Evolutionary conservation across 2,329 filamentous ascomycete species (phyloP), one percentile per base, ranked within the genome.

Genomic region (Fusarium ramigenum): DNA sequence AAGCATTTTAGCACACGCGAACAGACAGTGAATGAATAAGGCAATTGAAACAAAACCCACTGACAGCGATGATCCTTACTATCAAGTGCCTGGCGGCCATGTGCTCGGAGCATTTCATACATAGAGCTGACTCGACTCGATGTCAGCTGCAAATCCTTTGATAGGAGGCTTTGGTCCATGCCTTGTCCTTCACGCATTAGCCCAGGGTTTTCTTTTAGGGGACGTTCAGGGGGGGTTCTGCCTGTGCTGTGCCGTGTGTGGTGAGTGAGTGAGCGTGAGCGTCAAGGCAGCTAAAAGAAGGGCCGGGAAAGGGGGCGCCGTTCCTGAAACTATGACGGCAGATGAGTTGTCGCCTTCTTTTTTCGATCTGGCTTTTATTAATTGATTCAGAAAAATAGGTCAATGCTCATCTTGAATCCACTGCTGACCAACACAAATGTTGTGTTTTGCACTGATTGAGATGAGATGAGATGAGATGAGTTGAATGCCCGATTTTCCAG

Each of bases 11-110:
- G 57, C n/a, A 19, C 44, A 44, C 12, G 19, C 43, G 46, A 60
- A 42, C 34, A 37, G 28, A 56, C 46, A 34, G 54, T 34, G n/a
- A 28, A 56, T 56, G 18, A 62, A 44, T 16, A 28, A 12, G 36
- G 23, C 19, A 50, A 71, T 66, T 52, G 62, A 70, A 60, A 56
- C 44, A 40, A 44, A 53, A 57, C 11, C 32, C 44, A 50, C 40
- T 43, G 63, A 47, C 28, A 56, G 42, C 7, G 69, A 69, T 39
- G 68, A 72, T 72, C 63, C 49, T 69, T 54, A 39, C 63, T 49
- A 30, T 21, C 53, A 8, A 58, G n/a, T 63, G 36, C 49, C 40
- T 71, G 32, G 50, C 42, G 36, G 44, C 60, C 54, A 57, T 60
- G 28, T 44, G 34, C 44, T 60, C 49, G 58, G 58, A 40, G 57